Evolutionary conservation across 768 basidiomycete species (phyloP).

Genomic region (Naematelia aurantialba): DNA sequence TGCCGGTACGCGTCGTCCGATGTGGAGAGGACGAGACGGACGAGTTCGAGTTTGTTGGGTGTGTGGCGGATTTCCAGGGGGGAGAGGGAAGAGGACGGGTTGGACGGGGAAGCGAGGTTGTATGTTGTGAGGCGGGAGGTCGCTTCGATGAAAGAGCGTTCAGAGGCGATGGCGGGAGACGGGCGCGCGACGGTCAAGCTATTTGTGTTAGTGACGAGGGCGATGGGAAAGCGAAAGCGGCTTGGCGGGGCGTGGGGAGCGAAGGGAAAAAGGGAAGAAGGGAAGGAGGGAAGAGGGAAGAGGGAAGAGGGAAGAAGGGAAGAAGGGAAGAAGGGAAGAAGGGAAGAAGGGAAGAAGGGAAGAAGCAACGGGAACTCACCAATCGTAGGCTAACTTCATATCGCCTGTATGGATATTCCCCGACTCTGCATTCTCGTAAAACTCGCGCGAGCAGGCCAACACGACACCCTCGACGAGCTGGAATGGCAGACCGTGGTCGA

Average conservation of each 20-base stretch:
- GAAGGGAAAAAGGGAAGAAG: slow-evolving; percentile 1
- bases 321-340: slow-evolving; percentile 1
- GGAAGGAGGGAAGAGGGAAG: background rate
- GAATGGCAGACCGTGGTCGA: slow-evolving; percentile 56
- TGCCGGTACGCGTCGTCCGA: slow-evolving; percentile 85
- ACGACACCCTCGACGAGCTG: slow-evolving; percentile 70
- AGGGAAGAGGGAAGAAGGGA: background rate
- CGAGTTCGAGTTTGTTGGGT: slow-evolving; percentile 79
- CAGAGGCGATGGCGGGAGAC: slow-evolving; percentile 62
- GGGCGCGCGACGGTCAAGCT: slow-evolving; percentile 72
- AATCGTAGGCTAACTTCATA: slow-evolving; percentile 95
- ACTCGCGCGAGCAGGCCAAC: slow-evolving; percentile 73
- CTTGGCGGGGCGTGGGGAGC: too few species aligned
- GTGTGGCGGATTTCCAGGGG: slow-evolving; percentile 92
- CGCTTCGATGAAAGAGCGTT: slow-evolving; percentile 94
- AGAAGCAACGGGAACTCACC: slow-evolving; percentile 57
- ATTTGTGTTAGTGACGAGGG: too few species aligned
- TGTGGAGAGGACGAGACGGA: slow-evolving; percentile 61
- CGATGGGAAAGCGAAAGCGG: too few species aligned
- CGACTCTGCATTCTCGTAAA: slow-evolving; percentile 89
- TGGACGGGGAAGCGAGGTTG: slow-evolving; percentile 59
- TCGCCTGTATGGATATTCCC: slow-evolving; percentile 90
- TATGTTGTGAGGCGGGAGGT: slow-evolving; percentile 93
- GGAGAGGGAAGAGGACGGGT: slow-evolving; percentile 58
- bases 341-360: background rate